A percentile compares a stretch with the other conserved stretches of the same genome.
phyloP scores from a whole-genome alignment of 345 rosid species.

The Brassica nigra region DNA sequence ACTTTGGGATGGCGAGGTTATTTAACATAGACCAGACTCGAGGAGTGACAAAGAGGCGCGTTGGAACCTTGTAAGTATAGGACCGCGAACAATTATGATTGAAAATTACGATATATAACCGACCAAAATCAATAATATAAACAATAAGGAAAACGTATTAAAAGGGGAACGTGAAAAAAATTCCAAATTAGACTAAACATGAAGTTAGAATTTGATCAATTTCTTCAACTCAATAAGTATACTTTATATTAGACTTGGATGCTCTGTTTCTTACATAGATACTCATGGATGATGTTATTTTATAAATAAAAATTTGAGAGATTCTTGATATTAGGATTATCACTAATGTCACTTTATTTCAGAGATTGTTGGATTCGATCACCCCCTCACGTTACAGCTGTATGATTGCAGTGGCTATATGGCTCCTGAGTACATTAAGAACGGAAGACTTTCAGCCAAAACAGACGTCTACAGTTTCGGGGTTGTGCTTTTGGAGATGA shows the following conservation, averaged over 20 bases:
- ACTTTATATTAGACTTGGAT: not conserved
- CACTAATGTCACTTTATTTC: not conserved
- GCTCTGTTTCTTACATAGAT: not conserved
- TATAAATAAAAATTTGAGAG: not conserved
- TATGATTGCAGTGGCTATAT: slow-evolving; percentile 49
- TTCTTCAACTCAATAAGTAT: not conserved
- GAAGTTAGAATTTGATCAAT: no score
- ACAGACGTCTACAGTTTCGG: slow-evolving; percentile 56
- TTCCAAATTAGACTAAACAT: not conserved
- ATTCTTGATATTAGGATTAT: not conserved
- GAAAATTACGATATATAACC: not conserved
- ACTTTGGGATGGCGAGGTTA: slow-evolving; percentile 46
- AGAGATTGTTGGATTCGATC: not conserved
- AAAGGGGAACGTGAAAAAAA: not conserved
- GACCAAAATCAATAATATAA: not conserved
- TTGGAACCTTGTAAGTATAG: slow-evolving; percentile 43
- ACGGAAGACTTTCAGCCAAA: slow-evolving; percentile 47
- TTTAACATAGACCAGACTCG: slow-evolving; percentile 34
- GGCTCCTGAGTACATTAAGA: slow-evolving; percentile 53
- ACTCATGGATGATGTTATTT: not conserved
- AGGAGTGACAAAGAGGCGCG: slow-evolving; percentile 34
- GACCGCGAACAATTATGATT: not conserved
- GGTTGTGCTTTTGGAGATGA: slow-evolving; percentile 48
- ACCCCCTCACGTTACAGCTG: not conserved
- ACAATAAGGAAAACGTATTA: not conserved